Evolutionary conservation across 164 flowering plant genomes (phyloP).

Genomic region (Platanus orientalis): DNA sequence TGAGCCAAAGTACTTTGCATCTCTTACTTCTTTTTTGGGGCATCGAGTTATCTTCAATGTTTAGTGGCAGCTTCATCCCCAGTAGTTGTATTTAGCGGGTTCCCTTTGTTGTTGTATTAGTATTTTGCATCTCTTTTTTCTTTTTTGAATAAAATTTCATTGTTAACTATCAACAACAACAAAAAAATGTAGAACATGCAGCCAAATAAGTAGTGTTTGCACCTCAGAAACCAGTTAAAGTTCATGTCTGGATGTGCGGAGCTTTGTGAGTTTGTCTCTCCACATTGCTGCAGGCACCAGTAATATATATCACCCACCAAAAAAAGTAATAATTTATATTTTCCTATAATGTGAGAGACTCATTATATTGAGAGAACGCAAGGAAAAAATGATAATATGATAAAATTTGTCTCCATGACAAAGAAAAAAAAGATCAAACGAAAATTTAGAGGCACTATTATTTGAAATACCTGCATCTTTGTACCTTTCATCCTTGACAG

Average conservation of each 20-base stretch:
- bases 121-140: no score
- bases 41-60: no score
- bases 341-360: no score
- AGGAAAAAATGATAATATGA: background rate
- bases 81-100: no score
- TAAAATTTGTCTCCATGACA: background rate
- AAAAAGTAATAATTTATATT: background rate
- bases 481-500: conserved; percentile 65
- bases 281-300: conserved; percentile 43
- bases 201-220: background rate
- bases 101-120: no score
- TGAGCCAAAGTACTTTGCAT: no score
- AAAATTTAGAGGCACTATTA: background rate
- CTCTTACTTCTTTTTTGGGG: no score
- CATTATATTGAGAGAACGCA: no score
- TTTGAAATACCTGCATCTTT: conserved; percentile 66
- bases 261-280: conserved; percentile 48
- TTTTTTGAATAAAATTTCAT: no score
- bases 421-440: background rate
- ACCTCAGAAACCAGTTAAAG: conserved; percentile 11
- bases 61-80: no score
- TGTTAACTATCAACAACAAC: no score
- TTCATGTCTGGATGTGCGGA: conserved; percentile 30
- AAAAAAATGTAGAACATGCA: background rate
- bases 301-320: background rate